Evolutionary conservation across 1,284 basidiomycete species (phyloP).

Genomic region (Kalmanozyma brasiliensis): DNA sequence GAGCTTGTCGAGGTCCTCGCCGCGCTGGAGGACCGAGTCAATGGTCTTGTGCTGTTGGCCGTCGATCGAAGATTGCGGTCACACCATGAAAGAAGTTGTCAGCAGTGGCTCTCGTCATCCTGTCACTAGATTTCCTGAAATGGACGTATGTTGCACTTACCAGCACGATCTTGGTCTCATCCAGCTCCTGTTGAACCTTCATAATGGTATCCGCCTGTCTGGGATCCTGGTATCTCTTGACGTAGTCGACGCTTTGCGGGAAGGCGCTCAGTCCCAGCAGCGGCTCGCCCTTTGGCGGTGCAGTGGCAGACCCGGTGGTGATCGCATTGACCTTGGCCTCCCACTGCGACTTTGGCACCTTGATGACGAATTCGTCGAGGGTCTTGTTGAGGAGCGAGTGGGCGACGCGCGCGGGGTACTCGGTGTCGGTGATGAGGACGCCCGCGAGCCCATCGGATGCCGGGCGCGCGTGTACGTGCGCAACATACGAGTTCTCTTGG

Average conservation of each 20-base stretch:
- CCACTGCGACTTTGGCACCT: conserved; percentile 76
- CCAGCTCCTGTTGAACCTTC: conserved; percentile 96
- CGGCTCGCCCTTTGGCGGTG: conserved; percentile 62
- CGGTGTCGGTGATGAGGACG: conserved; percentile 91
- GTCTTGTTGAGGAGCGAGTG: conserved; percentile 95
- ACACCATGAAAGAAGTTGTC: neutral
- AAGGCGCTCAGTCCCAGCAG: conserved; percentile 62
- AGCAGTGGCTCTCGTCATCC: neutral
- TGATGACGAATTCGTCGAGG: conserved; percentile 88
- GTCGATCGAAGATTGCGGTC: neutral
- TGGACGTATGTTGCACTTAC: conserved; percentile 16
- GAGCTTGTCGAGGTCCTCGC: conserved; percentile 96
- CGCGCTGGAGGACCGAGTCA: conserved; percentile 93
- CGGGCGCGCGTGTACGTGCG: conserved; percentile 80
- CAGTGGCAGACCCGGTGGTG: conserved; percentile 54
- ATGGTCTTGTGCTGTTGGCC: conserved; percentile 92
- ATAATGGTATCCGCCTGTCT: conserved; percentile 98
- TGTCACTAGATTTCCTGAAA: too few relatives aligned
- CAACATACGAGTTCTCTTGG: conserved; percentile 92
- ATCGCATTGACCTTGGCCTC: conserved; percentile 69
- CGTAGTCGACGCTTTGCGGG: conserved; percentile 78
- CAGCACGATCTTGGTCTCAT: conserved; percentile 95
- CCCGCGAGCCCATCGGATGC: conserved; percentile 72
- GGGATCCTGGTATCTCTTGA: conserved; percentile 96
- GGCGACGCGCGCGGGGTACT: conserved; percentile 95